These are phyloP conservation scores for Cryptococcus amylolentus DNA, from an alignment of 1,284 basidiomycete genomes.

Conservation along the genomic window DNA sequence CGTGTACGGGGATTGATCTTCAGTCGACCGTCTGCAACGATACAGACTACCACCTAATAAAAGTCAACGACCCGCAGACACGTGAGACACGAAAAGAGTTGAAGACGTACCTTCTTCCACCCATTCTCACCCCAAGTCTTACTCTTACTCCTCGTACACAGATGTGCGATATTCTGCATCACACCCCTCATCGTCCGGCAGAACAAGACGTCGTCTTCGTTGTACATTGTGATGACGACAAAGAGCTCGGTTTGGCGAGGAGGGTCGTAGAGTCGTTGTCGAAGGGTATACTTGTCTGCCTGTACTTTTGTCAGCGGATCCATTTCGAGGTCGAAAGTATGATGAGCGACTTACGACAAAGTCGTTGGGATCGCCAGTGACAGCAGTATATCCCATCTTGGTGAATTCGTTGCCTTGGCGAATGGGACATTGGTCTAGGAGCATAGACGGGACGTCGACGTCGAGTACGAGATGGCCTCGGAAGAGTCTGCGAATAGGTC, in stretches of 20 bases:
- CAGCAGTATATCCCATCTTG: conserved; percentile 88
- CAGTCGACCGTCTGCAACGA: conserved; percentile 70
- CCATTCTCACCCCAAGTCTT: conserved; percentile 95
- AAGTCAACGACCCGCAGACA: not conserved
- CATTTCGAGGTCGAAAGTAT: not conserved
- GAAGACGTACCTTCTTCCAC: conserved; percentile 77
- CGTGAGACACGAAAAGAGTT: not conserved
- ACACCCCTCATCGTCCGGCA: conserved; percentile 88
- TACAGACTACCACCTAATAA: conserved; percentile 53
- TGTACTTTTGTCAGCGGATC: conserved; percentile 4
- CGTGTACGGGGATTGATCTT: conserved; percentile 85
- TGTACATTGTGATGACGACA: conserved; percentile 68
- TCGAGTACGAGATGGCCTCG: conserved; percentile 88
- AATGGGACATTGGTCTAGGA: conserved; percentile 71
- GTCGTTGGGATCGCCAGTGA: conserved; percentile 89
- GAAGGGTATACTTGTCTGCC: conserved; percentile 71
- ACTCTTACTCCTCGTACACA: conserved; percentile 52
- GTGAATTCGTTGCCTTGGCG: conserved; percentile 84
- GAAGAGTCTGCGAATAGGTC: conserved; percentile 59
- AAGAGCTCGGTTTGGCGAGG: conserved; percentile 72
- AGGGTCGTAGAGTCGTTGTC: conserved; percentile 76
- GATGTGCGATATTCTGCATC: conserved; percentile 66
- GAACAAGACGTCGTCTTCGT: conserved; percentile 71
- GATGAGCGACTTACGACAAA: conserved; percentile 56
- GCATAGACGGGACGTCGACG: conserved; percentile 75